Conservation (phyloP, 225 moss, liverwort and hornwort species). For the Pseudisothecium myosuroides region DNA sequence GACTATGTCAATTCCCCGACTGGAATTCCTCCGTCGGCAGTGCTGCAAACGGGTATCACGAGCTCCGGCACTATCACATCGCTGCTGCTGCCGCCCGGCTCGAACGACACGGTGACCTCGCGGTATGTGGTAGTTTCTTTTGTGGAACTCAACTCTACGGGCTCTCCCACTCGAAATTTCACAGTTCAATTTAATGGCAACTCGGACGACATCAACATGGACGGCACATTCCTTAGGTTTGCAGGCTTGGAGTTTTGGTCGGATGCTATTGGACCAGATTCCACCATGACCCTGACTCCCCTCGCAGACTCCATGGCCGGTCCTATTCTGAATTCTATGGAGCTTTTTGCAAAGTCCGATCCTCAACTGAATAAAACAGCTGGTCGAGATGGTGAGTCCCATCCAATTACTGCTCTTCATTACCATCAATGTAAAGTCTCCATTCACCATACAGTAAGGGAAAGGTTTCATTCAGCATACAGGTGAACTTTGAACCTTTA, state of each 20-base stretch:
- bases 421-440: neutral
- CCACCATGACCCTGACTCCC: neutral
- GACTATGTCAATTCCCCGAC: fast-evolving
- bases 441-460: no score
- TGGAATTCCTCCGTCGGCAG: neutral
- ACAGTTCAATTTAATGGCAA: fast-evolving
- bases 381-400: conserved; percentile 1
- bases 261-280: neutral
- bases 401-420: neutral
- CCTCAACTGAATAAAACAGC: neutral
- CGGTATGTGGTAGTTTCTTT: neutral
- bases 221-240: neutral
- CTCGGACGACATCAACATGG: fast-evolving
- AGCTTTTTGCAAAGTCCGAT: neutral
- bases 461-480: neutral
- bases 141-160: neutral
- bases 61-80: neutral
- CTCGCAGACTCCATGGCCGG: neutral
- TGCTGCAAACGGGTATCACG: conserved; percentile 4
- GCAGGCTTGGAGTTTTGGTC: neutral
- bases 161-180: neutral
- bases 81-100: neutral
- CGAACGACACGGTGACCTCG: fast-evolving
- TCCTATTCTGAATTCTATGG: neutral
- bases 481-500: neutral